Base-by-base conservation (phyloP, 768 basidiomycete genomes). In the Xerocomellus intermedius region DNA sequence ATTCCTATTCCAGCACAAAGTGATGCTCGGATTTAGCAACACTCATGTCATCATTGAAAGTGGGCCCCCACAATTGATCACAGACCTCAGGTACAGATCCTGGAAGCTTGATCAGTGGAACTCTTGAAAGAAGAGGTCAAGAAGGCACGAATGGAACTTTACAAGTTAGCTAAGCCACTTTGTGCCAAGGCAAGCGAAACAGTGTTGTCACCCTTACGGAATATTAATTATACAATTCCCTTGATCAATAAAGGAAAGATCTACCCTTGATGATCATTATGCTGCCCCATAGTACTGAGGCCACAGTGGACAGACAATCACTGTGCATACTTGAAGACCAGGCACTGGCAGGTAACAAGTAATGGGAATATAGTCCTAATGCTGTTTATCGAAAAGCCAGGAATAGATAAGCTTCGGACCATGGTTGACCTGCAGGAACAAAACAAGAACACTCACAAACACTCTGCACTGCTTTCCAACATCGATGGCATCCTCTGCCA, bases 1-100 rank as follows among this genome's bases (percentile, higher is more conserved):
- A 0, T 78, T 71, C 46, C 35, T 78, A 14, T 74, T 48, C 24
- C 73, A 74, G 26, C 69, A 76, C 30, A 30, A 63, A 8, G 61
- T 74, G 1, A 55, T 48, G 1, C 7, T 73, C 7, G 73, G 69
- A 0, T 50, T 74, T 4, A 71, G 70, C 37, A 61, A 62, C 0
- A 26, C 59, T 5, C 9, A 38, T 0, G 55, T 70, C 0, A 26
- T 51, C 0, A n/a, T 70, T 3, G 60, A 64, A 2, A 64, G 58
- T 24, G 17, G 19, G 9, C 1, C 22, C 42, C 5, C 13, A 9
- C 55, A 28, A 28, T 62, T 63, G 56, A 69, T 19, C 60, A 63
- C 33, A 42, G 42, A 50, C 55, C 17, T 42, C 54, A 53, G 8
- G 44, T 41, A 2, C 36, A 39, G 5, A 14, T 33, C 1, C 10